Evolutionary conservation across 1,139 yeast species (phyloP).

Genomic region (Saccharomycopsis crataegensis): DNA sequence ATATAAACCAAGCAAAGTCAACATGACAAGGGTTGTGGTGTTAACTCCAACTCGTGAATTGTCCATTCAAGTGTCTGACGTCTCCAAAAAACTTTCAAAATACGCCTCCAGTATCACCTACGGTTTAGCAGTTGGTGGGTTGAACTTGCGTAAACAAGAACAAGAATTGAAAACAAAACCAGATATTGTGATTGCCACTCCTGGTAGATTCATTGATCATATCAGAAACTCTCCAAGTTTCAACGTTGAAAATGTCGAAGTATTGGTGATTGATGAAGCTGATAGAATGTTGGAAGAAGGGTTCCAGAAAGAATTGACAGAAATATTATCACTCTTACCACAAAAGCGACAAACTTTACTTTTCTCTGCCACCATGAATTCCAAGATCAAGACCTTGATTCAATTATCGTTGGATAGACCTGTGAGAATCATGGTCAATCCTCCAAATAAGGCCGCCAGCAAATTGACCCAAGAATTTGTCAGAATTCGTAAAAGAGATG

Average conservation of each 20-base stretch:
- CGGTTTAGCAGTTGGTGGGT: conserved; percentile 97
- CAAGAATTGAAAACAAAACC: conserved; percentile 88
- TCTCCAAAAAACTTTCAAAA: conserved; percentile 76
- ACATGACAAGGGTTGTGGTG: conserved; percentile 85
- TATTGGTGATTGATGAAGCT: conserved; percentile 92
- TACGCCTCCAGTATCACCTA: conserved; percentile 69
- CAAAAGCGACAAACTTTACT: conserved; percentile 86
- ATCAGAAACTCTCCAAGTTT: conserved; percentile 91
- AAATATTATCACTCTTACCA: conserved; percentile 80
- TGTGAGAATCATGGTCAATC: conserved; percentile 90
- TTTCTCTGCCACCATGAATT: conserved; percentile 97
- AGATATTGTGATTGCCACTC: conserved; percentile 94
- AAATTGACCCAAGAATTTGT: conserved; percentile 89
- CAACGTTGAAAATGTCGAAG: conserved; percentile 83
- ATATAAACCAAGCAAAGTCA: conserved; percentile 77
- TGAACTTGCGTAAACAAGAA: conserved; percentile 90
- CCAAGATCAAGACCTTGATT: conserved; percentile 78
- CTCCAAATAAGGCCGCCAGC: conserved; percentile 87
- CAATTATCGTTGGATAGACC: conserved; percentile 85
- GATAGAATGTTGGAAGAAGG: conserved; percentile 99
- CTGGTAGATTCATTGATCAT: conserved; percentile 95
- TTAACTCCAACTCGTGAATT: conserved; percentile 95
- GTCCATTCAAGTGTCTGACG: conserved; percentile 94
- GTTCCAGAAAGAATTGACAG: conserved; percentile 89
- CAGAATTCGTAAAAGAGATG: conserved; percentile 85